Base-by-base conservation (phyloP, 1,284 basidiomycete species). In the Dichomitus squalens region DNA sequence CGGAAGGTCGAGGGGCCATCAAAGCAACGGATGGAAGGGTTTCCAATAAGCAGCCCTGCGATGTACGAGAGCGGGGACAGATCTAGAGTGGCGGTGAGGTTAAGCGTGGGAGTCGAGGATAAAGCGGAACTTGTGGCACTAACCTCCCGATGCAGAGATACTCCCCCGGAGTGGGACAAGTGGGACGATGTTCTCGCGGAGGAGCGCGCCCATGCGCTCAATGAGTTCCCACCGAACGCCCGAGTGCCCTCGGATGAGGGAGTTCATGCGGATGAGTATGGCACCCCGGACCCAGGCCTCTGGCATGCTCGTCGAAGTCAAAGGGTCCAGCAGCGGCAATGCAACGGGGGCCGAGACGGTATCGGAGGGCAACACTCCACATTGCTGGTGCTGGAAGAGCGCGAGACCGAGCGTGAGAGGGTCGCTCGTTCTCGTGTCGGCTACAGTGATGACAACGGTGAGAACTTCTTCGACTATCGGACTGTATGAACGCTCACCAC, bases 261-360 rank as follows among this genome's bases (percentile, higher is more conserved):
- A 93, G 75, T 95, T 95, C 78, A 92, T 88, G 64, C 93, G 88
- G 61, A 96, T 81, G 8, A 93, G 76, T 64, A 95, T 93, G 1
- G 93, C 92, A 14, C 90, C 93, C 49, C 92, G 86, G n/a, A 93
- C 92, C 89, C 93, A 95, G 7, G 91, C 77, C 61, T 92, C 87
- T n/a, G 93, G 93, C 89, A 95, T 93, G 59, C 81, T 85, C 49
- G 83, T 82, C 21, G 84, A 83, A n/a, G 80, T 73, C n/a, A 87
- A 70, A 0, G 88, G 86, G 64, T 89, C 86, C 20, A 80, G 75
- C 33, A 90, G 82, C 16, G 90, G 88, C 11, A 87, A 76, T 6
- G 75, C 77, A 35, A 80, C 72, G 54, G 73, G 75, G 1, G 72
- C 68, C 40, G 72, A 68, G 7, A 76, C 74, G 12, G 69, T 73